Conservation (phyloP, 2,329 filamentous ascomycete genomes). For the Fusarium musae region DNA sequence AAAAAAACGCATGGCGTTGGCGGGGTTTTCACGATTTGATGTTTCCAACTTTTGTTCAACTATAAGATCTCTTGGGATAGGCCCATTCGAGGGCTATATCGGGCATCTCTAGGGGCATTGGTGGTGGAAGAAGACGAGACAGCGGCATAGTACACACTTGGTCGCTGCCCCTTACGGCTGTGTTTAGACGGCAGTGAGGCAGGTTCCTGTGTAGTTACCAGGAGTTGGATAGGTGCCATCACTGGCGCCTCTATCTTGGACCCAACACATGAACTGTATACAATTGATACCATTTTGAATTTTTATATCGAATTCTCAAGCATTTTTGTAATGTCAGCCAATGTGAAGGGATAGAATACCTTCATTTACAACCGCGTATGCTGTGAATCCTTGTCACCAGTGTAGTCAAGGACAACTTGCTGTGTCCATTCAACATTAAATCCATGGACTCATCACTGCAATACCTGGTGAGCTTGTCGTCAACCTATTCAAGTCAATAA, state of each 20-base stretch:
- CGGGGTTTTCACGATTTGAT: slow-evolving; percentile 32
- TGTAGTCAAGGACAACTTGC: neutral
- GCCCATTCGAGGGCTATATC: slow-evolving; percentile 6
- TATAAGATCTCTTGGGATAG: slow-evolving; percentile 5
- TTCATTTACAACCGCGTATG: no score
- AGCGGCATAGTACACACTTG: slow-evolving; percentile 20
- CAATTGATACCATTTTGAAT: slow-evolving; percentile 45
- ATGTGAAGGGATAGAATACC: neutral
- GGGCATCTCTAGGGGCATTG: slow-evolving; percentile 4
- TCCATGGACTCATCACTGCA: neutral
- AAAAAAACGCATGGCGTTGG: slow-evolving; percentile 42
- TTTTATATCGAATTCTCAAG: neutral
- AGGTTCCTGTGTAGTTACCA: slow-evolving; percentile 19
- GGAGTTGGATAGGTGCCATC: slow-evolving; percentile 1
- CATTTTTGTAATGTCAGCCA: neutral
- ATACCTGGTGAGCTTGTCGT: neutral
- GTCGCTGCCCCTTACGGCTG: neutral
- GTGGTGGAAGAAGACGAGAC: neutral
- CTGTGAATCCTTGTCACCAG: neutral
- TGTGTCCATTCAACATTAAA: neutral
- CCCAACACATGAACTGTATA: slow-evolving; percentile 16
- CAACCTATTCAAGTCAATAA: neutral
- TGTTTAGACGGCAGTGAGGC: slow-evolving; percentile 4
- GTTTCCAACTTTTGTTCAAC: slow-evolving; percentile 23
- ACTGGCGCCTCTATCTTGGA: slow-evolving; percentile 21